These are phyloP conservation scores for Erythrophleum ivorense DNA, from an alignment of 331 rosid species.

Conservation along the genomic window DNA sequence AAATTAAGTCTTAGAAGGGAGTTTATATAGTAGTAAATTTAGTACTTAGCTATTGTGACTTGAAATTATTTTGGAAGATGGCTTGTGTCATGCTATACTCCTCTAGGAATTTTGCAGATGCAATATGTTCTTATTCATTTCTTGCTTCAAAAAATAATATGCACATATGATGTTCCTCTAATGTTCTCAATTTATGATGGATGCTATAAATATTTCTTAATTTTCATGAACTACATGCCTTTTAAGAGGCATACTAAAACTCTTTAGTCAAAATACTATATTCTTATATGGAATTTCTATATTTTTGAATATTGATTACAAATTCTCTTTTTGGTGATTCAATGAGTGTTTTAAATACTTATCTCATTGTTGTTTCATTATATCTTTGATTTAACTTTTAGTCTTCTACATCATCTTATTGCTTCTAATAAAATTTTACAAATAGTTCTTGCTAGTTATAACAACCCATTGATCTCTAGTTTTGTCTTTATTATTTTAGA, in stretches of 20 bases:
- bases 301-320: no score
- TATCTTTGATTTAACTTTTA: not conserved
- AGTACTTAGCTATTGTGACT: not conserved
- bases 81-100: not conserved
- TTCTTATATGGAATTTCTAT: no score
- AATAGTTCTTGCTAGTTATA: no score
- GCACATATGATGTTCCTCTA: not conserved
- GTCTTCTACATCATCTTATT: not conserved
- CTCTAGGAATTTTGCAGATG: not conserved
- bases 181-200: not conserved
- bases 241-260: no score
- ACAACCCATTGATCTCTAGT: no score
- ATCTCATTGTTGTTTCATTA: not conserved
- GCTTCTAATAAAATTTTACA: no score
- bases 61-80: not conserved
- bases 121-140: not conserved
- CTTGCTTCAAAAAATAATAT: not conserved
- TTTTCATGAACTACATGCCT: no score
- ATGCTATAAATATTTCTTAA: no score
- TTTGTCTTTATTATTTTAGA: not conserved
- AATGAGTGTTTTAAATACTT: not conserved
- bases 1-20: conserved; percentile 18
- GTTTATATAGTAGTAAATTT: conserved; percentile 14
- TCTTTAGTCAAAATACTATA: no score
- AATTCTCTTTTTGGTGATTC: conserved; percentile 27